Conservation (phyloP, 352 stramenopile species). For the Phytophthora palmivora region DNA sequence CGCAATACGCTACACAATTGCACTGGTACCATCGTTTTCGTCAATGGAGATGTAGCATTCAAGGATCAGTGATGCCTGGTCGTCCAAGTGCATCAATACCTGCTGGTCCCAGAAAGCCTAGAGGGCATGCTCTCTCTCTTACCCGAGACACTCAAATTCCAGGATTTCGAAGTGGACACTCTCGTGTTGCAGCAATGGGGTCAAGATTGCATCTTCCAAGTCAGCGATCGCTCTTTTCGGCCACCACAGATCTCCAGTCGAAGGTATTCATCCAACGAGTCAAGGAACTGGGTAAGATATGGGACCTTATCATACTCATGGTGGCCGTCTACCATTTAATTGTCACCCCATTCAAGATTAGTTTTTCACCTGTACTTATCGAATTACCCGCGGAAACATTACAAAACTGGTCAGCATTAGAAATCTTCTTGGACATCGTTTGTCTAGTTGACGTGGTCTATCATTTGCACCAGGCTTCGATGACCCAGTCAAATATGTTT, state of each 20-base stretch:
- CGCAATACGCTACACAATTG: constrained; percentile 56
- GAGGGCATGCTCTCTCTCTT: neutral
- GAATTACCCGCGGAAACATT: constrained; percentile 24
- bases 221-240: constrained; percentile 16
- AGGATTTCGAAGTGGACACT: neutral
- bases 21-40: constrained; percentile 50
- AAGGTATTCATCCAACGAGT: constrained; percentile 48
- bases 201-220: constrained; percentile 25
- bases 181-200: constrained; percentile 25
- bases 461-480: constrained; percentile 37
- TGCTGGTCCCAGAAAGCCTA: neutral
- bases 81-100: too few species aligned
- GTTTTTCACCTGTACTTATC: constrained; percentile 54
- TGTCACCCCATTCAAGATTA: constrained; percentile 59
- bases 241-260: constrained; percentile 27
- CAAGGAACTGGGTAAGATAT: constrained; percentile 45
- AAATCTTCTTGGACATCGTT: constrained; percentile 58
- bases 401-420: constrained; percentile 44
- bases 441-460: constrained; percentile 49
- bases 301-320: constrained; percentile 58
- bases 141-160: constrained; percentile 4
- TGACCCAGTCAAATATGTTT: constrained; percentile 15
- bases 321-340: constrained; percentile 53
- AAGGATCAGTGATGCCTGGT: neutral
- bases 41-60: constrained; percentile 31